A percentile compares a stretch with the other conserved stretches of the same genome.
Evolutionary conservation across 805 yeast genomes (phyloP).

Genomic region (Saccharomycopsis selenospora): DNA sequence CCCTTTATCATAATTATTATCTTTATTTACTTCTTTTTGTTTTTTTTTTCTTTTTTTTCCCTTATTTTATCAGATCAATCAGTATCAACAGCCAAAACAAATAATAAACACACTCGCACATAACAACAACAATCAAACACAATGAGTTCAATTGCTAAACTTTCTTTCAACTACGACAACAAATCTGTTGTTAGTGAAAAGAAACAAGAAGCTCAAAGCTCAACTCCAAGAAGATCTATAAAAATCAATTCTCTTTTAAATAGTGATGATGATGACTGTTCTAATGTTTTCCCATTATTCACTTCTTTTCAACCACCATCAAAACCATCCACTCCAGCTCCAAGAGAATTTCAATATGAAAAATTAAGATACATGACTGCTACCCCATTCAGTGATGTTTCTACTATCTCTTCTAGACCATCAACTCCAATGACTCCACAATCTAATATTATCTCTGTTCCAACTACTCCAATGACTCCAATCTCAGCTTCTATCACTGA

Average conservation of each 20-base stretch:
- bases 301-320: constrained; percentile 5
- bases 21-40: neutral
- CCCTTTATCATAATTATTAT: neutral
- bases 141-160: constrained; percentile 3
- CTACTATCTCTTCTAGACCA: neutral
- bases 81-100: neutral
- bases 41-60: neutral
- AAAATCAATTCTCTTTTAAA: constrained; percentile 17
- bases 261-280: constrained; percentile 4
- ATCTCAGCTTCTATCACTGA: constrained; percentile 5
- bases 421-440: constrained; percentile 4
- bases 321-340: constrained; percentile 7
- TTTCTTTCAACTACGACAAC: neutral
- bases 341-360: neutral
- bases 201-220: neutral
- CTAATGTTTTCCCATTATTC: constrained; percentile 17
- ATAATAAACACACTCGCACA: neutral
- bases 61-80: no score
- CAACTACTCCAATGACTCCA: constrained; percentile 15
- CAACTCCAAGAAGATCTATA: constrained; percentile 17
- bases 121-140: neutral
- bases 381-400: neutral
- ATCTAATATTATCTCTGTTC: constrained; percentile 3
- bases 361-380: constrained; percentile 2
- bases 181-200: neutral